Conservation (phyloP, 257 asterid genomes). For the Coffea eugenioides region DNA sequence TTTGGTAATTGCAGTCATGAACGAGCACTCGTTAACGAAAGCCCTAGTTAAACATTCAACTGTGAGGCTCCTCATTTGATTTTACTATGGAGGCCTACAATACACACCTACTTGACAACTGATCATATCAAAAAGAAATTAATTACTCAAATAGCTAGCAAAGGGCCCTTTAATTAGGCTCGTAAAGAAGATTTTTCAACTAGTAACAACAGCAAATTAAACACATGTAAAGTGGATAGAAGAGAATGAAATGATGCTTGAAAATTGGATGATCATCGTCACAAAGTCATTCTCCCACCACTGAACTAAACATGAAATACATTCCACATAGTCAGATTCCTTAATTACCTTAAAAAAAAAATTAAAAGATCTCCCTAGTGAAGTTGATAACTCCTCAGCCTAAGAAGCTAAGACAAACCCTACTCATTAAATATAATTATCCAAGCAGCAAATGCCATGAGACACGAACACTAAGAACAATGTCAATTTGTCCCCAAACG, state of each 20-base stretch:
- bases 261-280: neutral
- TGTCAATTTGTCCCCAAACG: neutral
- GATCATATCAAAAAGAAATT: too few relatives aligned
- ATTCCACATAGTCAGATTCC: neutral
- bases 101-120: too few relatives aligned
- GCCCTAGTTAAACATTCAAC: too few relatives aligned
- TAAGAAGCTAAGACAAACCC: neutral
- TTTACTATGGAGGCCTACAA: too few relatives aligned
- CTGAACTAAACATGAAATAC: neutral
- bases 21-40: too few relatives aligned
- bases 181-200: too few relatives aligned
- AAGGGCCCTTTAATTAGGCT: too few relatives aligned
- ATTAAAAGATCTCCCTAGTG: neutral
- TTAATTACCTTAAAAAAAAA: neutral
- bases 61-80: too few relatives aligned
- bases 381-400: neutral
- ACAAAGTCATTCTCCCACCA: slow-evolving; percentile 9
- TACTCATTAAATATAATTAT: neutral
- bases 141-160: too few relatives aligned
- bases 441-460: neutral
- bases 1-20: too few relatives aligned
- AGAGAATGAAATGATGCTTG: neutral
- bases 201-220: neutral
- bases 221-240: neutral
- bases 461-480: neutral